Conservation (phyloP, 2,329 filamentous ascomycete species). For the Epichloe festucae region DNA sequence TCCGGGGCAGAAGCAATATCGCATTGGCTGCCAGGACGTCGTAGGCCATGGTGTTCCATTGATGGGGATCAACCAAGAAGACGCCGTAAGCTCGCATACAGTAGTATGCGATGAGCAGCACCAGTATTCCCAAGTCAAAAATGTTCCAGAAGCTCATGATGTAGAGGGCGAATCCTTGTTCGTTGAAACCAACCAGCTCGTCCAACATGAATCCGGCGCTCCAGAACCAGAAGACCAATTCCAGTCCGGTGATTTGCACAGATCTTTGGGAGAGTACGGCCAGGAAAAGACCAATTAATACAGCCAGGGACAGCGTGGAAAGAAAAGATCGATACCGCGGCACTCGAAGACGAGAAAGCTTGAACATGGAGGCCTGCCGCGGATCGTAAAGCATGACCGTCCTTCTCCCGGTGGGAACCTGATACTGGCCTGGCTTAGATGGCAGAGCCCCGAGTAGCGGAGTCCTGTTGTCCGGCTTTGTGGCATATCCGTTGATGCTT, state of each 20-base stretch:
- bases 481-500: constrained; percentile 14
- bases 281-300: constrained; percentile 74
- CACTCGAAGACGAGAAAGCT: constrained; percentile 79
- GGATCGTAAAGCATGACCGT: constrained; percentile 85
- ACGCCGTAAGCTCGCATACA: constrained; percentile 80
- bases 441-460: constrained; percentile 32
- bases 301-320: constrained; percentile 74
- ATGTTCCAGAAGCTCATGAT: constrained; percentile 98
- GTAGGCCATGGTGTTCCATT: constrained; percentile 74
- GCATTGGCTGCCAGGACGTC: constrained; percentile 89
- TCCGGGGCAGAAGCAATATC: constrained; percentile 74
- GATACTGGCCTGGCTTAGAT: constrained; percentile 18
- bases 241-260: constrained; percentile 66
- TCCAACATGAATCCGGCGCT: constrained; percentile 94
- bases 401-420: constrained; percentile 41
- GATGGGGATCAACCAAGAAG: constrained; percentile 61
- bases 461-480: constrained; percentile 32
- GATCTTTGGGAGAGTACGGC: constrained; percentile 68
- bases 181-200: constrained; percentile 89
- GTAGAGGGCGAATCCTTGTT: constrained; percentile 91
- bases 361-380: constrained; percentile 78
- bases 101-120: constrained; percentile 80
- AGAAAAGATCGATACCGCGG: constrained; percentile 85
- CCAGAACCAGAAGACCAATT: constrained; percentile 95
- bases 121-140: constrained; percentile 80